Evolutionary conservation across 306 rosid species (phyloP).

Genomic region (Dryas drummondii): DNA sequence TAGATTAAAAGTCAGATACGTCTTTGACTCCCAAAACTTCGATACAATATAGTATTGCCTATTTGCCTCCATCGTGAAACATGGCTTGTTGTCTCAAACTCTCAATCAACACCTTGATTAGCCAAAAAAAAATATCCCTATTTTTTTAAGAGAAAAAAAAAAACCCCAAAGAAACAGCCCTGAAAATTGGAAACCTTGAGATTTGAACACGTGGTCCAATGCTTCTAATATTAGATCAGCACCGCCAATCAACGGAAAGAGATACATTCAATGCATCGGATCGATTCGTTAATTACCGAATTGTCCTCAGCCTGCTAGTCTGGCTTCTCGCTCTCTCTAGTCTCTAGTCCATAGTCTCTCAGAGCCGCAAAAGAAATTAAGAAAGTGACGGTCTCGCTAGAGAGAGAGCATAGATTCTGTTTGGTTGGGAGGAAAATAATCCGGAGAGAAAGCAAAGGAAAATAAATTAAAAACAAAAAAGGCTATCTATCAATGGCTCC

Average conservation of each 20-base stretch:
- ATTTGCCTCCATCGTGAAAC: too few relatives aligned
- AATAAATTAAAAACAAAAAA: neutral
- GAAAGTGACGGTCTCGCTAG: neutral
- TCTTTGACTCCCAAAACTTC: too few relatives aligned
- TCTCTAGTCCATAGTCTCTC: neutral
- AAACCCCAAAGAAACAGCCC: neutral
- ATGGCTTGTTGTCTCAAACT: neutral
- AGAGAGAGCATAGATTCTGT: neutral
- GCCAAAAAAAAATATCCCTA: neutral
- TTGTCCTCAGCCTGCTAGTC: neutral
- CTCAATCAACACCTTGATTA: neutral
- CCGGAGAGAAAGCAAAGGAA: neutral
- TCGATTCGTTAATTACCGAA: neutral
- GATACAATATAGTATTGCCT: too few relatives aligned
- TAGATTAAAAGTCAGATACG: too few relatives aligned
- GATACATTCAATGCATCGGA: neutral
- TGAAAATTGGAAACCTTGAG: neutral
- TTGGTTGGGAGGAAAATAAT: neutral
- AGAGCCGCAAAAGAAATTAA: slow-evolving; percentile 8
- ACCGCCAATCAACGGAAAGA: neutral
- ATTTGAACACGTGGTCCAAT: neutral
- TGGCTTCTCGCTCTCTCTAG: neutral
- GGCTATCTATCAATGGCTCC: slow-evolving; percentile 38
- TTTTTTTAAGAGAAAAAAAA: neutral
- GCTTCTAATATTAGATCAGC: neutral